Evolutionary conservation across 179 eudicot genomes (phyloP).

Genomic region (Sideroxylon spinosum): DNA sequence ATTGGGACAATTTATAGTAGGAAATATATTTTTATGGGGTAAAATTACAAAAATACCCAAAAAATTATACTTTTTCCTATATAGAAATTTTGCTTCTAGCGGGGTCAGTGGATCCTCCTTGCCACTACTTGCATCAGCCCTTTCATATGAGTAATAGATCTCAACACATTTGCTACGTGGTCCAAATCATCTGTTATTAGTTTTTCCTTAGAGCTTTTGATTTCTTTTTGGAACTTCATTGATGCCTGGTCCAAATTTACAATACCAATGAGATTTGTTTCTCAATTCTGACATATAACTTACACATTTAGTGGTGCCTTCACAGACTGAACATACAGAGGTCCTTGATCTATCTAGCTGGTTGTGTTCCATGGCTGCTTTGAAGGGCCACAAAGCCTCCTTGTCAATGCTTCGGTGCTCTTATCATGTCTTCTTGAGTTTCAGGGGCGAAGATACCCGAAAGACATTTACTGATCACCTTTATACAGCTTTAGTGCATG

Average conservation of each 20-base stretch:
- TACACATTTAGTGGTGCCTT: neutral
- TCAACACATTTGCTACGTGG: too few relatives aligned
- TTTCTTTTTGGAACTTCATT: neutral
- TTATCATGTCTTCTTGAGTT: slow-evolving; percentile 3
- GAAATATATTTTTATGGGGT: too few relatives aligned
- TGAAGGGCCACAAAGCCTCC: neutral
- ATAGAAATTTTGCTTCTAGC: too few relatives aligned
- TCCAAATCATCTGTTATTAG: neutral
- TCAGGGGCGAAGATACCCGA: slow-evolving; percentile 13
- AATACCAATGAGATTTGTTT: neutral
- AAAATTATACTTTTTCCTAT: too few relatives aligned
- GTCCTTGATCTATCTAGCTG: neutral
- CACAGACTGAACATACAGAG: neutral
- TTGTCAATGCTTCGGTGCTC: neutral
- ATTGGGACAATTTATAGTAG: too few relatives aligned
- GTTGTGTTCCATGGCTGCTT: neutral
- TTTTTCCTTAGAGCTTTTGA: neutral
- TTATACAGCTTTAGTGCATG: neutral
- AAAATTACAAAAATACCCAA: too few relatives aligned
- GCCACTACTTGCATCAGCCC: too few relatives aligned
- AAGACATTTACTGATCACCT: neutral
- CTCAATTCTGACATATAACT: neutral
- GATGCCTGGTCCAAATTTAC: neutral
- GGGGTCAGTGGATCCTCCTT: too few relatives aligned
- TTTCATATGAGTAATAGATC: too few relatives aligned